Conservation (phyloP, 1,284 basidiomycete species). For the Omphalotus olearius region DNA sequence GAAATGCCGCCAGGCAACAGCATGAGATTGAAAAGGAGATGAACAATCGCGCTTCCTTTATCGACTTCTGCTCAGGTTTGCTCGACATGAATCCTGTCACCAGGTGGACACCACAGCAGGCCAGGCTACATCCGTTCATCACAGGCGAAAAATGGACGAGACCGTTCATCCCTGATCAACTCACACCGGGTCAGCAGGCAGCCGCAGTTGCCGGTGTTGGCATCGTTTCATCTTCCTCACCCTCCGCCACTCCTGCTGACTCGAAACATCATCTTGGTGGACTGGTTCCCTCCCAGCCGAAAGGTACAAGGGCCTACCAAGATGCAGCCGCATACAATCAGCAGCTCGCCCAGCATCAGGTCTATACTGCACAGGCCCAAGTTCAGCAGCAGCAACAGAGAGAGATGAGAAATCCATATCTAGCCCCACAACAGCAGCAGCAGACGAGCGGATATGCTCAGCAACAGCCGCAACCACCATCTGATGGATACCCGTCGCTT, state of each 20-base stretch:
- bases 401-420: conserved; percentile 67
- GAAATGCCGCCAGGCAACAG: conserved; percentile 47
- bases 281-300: conserved; percentile 76
- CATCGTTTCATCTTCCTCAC: background rate
- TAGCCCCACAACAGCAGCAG: conserved; percentile 35
- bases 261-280: conserved; percentile 95
- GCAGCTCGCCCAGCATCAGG: conserved; percentile 91
- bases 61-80: conserved; percentile 96
- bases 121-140: conserved; percentile 94
- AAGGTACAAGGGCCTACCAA: conserved; percentile 80
- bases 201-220: conserved; percentile 15
- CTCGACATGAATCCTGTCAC: conserved; percentile 93
- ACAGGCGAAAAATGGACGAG: conserved; percentile 94
- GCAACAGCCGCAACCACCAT: conserved; percentile 23
- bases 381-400: conserved; percentile 58
- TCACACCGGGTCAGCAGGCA: conserved; percentile 30
- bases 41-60: conserved; percentile 90
- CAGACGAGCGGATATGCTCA: conserved; percentile 30
- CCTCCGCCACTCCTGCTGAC: conserved; percentile 33
- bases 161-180: conserved; percentile 69
- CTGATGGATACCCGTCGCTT: conserved; percentile 24
- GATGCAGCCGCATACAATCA: conserved; percentile 95
- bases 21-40: conserved; percentile 95
- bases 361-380: conserved; percentile 82
- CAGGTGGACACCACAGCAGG: conserved; percentile 97